Evolutionary conservation across 208 protist genomes (phyloP), one percentile per base, ranked within the genome.

Genomic region (Leptomonas seymouri): DNA sequence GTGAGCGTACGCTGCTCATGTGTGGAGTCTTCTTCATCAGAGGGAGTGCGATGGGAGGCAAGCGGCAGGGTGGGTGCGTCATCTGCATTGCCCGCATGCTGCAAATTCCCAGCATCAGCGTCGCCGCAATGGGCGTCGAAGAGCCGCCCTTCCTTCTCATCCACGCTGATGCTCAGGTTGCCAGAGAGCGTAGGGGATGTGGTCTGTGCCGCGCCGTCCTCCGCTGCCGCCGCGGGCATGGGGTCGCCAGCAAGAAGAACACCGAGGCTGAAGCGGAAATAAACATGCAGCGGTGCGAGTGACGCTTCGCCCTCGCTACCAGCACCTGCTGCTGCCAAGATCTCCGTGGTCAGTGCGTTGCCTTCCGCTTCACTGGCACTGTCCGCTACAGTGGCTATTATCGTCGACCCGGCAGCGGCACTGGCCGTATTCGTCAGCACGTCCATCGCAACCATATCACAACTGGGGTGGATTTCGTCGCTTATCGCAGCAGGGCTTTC

Each of bases 181-280:
- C n/a, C n/a, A n/a, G 42, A 64, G 1, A 39, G 28, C 16, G 36
- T 42, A 12, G 6, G 58, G 0, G 44, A 45, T 8, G 31, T 3
- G 7, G 6, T n/a, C 36, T 15, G 21, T 44, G 31, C 34, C 27
- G 36, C 34, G 12, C 41, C 27, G 6, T 27, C 30, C n/a, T 53
- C 16, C 7, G 23, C 34, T 36, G 55, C 51, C 21, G 21, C 46
- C 3, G n/a, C 39, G 16, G 58, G 41, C 28, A 50, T 18, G 8
- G 45, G 45, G 1, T 50, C 41, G 5, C 54, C 59, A 1, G 60
- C 51, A 7, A 71, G 27, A 2, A 64, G 18, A 16, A 74, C 67
- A 0, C 80, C 80, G 50, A 77, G 49, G 0, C 64, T 46, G 74
- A 74, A 84, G 51, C 53, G 36, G 23, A 84, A 56, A 36, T 59